Percentiles rank a stretch among this genome's conserved stretches.
Conservation (phyloP, 2,329 filamentous ascomycete species). For the Verticillium alfalfae region DNA sequence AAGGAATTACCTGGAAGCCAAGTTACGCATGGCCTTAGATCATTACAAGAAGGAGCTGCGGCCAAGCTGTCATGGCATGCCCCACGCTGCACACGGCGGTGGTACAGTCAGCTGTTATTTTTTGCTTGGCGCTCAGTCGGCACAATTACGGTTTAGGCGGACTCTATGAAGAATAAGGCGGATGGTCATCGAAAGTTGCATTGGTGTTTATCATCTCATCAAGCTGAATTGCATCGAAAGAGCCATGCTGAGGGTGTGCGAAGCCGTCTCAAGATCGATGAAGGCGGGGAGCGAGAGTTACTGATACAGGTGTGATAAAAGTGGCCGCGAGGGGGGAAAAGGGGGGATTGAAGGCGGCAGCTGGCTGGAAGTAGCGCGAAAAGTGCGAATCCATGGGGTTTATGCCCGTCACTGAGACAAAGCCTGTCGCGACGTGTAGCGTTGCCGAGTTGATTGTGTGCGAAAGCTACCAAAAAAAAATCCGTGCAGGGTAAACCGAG, state of each 20-base stretch:
- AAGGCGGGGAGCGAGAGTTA: slow-evolving; percentile 11
- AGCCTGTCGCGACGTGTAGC: slow-evolving; percentile 11
- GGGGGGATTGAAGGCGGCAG: slow-evolving; percentile 5
- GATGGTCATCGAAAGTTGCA: slow-evolving; percentile 14
- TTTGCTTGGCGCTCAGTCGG: slow-evolving; percentile 9
- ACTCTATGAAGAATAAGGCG: slow-evolving; percentile 6
- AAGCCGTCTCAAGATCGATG: slow-evolving; percentile 11
- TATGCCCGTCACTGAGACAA: slow-evolving; percentile 4
- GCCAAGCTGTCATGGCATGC: not conserved
- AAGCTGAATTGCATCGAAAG: slow-evolving; percentile 8
- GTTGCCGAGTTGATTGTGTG: slow-evolving; percentile 13
- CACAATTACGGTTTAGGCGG: slow-evolving; percentile 13
- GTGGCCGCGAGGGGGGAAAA: slow-evolving; percentile 5
- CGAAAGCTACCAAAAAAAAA: slow-evolving; percentile 12
- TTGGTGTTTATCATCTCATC: slow-evolving; percentile 13
- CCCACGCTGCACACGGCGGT: not conserved
- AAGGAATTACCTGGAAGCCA: not conserved
- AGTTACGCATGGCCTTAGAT: not conserved
- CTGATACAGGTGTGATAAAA: slow-evolving; percentile 12
- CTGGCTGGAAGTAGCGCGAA: slow-evolving; percentile 10
- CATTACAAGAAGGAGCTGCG: not conserved
- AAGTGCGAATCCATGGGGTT: not conserved
- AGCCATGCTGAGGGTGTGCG: slow-evolving; percentile 10
- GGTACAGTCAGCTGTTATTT: not conserved
- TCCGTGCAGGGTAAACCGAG: slow-evolving; percentile 5